phyloP scores from a whole-genome alignment of 2,329 filamentous ascomycete species.

The Colletotrichum incanum region DNA sequence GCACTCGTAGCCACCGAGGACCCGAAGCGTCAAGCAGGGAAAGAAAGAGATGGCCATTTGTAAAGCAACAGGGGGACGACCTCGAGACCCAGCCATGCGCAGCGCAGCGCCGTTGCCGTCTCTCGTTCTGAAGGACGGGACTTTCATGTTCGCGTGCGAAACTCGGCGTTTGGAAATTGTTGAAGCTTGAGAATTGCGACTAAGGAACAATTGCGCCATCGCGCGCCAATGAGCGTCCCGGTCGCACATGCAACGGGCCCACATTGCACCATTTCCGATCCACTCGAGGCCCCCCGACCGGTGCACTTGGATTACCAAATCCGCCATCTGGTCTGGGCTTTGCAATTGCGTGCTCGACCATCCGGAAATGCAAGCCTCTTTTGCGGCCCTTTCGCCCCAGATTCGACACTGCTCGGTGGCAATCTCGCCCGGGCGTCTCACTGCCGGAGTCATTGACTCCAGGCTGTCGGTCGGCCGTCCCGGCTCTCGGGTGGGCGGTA shows the following conservation, averaged over 20 bases:
- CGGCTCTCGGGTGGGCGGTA: conserved; percentile 39
- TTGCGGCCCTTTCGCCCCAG: conserved; percentile 23
- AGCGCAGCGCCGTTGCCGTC: conserved; percentile 14
- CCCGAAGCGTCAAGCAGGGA: background rate
- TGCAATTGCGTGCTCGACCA: conserved; percentile 41
- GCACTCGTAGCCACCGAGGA: conserved; percentile 18
- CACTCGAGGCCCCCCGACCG: conserved; percentile 33
- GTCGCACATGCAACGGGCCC: conserved; percentile 14
- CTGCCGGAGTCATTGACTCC: conserved; percentile 9
- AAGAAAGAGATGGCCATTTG: conserved; percentile 4
- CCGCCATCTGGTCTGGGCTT: conserved; percentile 26
- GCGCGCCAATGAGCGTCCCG: conserved; percentile 31
- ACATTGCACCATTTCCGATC: conserved; percentile 41
- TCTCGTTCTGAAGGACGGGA: background rate
- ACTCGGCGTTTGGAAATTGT: conserved; percentile 43
- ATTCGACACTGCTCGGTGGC: conserved; percentile 38
- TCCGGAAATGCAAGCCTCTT: conserved; percentile 35
- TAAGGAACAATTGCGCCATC: conserved; percentile 43
- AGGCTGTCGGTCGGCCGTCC: conserved; percentile 36
- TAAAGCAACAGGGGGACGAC: conserved; percentile 12
- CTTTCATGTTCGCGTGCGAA: conserved; percentile 37
- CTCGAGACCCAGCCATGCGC: conserved; percentile 23
- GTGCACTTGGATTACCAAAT: conserved; percentile 36
- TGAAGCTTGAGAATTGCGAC: conserved; percentile 41
- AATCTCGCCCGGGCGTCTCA: conserved; percentile 23